Conservation (phyloP, 2,329 filamentous ascomycete species). For the Ascomycota sp. region DNA sequence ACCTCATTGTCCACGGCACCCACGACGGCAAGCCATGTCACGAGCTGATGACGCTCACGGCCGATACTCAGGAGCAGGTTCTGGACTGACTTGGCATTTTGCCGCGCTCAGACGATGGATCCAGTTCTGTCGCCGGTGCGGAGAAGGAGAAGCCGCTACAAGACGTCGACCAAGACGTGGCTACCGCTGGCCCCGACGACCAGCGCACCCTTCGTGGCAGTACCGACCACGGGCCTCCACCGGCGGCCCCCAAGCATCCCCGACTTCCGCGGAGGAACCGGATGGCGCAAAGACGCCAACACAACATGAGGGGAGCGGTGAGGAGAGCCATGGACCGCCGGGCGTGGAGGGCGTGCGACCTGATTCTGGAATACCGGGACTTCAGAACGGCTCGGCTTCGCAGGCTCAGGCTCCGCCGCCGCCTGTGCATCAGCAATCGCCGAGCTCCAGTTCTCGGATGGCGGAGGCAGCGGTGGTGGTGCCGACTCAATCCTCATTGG, state of each 20-base stretch:
- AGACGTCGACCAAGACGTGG: conserved; percentile 4
- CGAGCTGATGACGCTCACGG: conserved; percentile 59
- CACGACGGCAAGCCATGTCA: conserved; percentile 52
- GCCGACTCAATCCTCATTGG: conserved; percentile 5
- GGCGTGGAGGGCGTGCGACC: conserved; percentile 18
- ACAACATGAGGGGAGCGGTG: conserved; percentile 10
- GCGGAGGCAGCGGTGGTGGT: conserved; percentile 4
- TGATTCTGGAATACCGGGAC: conserved; percentile 14
- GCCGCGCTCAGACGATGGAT: conserved; percentile 22
- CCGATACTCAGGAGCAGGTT: conserved; percentile 57
- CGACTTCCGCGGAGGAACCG: neutral
- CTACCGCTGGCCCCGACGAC: conserved; percentile 5
- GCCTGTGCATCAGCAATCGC: conserved; percentile 30
- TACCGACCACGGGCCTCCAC: conserved; percentile 7
- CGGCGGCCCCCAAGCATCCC: neutral
- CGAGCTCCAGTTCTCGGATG: conserved; percentile 17
- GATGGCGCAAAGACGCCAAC: conserved; percentile 3
- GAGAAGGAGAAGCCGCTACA: no score
- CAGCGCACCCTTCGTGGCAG: conserved; percentile 6
- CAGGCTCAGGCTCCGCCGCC: conserved; percentile 18
- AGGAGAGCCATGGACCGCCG: conserved; percentile 11
- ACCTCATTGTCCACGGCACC: conserved; percentile 69
- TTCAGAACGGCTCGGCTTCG: neutral
- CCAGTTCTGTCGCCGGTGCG: no score
- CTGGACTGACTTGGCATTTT: conserved; percentile 79